A percentile compares a stretch with the other conserved stretches of the same genome.
Evolutionary conservation across 177 flowering plant species (phyloP).

Genomic region (Vitis hybrid): DNA sequence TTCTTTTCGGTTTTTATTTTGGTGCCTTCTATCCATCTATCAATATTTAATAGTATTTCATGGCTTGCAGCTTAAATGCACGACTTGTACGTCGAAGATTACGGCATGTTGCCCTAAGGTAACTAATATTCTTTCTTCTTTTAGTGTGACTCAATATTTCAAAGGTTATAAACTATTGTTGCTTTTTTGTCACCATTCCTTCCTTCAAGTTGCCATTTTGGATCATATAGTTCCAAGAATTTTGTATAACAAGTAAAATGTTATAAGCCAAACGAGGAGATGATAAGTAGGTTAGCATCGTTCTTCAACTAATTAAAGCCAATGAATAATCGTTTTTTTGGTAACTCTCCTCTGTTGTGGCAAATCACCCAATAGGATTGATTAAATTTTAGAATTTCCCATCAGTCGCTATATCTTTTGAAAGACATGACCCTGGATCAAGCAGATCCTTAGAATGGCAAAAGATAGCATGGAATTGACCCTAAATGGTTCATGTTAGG

Average conservation of each 20-base stretch:
- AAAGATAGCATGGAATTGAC: neutral
- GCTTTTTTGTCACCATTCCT: neutral
- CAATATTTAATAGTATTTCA: neutral
- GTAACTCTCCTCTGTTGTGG: neutral
- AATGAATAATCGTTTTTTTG: neutral
- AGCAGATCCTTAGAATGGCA: neutral
- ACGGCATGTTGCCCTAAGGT: slow-evolving; percentile 86
- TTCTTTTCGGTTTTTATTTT: neutral
- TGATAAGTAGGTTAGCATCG: too few species aligned
- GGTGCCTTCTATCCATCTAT: neutral
- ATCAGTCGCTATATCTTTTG: too few species aligned
- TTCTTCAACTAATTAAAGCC: too few species aligned
- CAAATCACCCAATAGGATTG: too few species aligned
- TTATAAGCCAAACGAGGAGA: too few species aligned
- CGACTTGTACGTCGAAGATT: slow-evolving; percentile 80
- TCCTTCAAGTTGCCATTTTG: too few species aligned
- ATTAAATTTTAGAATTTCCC: too few species aligned
- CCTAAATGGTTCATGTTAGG: neutral
- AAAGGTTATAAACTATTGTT: neutral
- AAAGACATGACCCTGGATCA: neutral
- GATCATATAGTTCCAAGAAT: too few species aligned
- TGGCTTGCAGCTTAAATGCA: slow-evolving; percentile 66
- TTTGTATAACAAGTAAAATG: too few species aligned
- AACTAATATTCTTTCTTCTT: slow-evolving; percentile 11
- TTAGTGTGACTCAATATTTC: neutral